These are phyloP conservation scores for Aegilops speltoides DNA, from an alignment of 176 grass and related monocot genomes.

Conservation along the genomic window DNA sequence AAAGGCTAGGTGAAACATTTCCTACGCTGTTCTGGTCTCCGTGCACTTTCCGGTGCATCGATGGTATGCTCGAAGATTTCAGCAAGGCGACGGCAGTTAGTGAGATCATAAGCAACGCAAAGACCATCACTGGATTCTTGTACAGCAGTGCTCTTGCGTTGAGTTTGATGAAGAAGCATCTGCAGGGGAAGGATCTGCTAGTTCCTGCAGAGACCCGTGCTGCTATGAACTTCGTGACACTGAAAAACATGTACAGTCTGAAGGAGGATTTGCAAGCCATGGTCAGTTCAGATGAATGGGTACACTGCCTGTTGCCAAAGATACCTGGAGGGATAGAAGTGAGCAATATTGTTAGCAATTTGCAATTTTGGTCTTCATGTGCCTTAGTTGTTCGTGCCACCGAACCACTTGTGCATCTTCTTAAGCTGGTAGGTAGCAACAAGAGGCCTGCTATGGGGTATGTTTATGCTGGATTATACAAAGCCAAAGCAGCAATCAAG, in stretches of 20 bases:
- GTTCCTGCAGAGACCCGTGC: constrained; percentile 51
- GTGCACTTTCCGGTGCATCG: constrained; percentile 72
- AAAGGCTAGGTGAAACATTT: constrained; percentile 60
- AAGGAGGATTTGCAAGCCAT: constrained; percentile 68
- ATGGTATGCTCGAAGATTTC: constrained; percentile 88
- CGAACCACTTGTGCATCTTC: constrained; percentile 73
- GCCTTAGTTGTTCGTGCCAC: constrained; percentile 59
- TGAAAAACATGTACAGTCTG: constrained; percentile 72
- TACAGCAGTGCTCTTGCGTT: constrained; percentile 68
- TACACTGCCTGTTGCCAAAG: constrained; percentile 50
- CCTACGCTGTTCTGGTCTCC: constrained; percentile 93
- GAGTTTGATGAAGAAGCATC: constrained; percentile 74
- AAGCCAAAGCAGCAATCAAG: constrained; percentile 75
- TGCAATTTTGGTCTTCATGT: constrained; percentile 73
- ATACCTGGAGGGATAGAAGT: constrained; percentile 59
- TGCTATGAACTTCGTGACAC: constrained; percentile 80
- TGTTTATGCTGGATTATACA: constrained; percentile 73
- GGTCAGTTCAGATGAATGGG: constrained; percentile 76
- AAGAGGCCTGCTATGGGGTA: constrained; percentile 89
- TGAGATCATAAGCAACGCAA: constrained; percentile 76
- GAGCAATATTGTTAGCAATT: constrained; percentile 60
- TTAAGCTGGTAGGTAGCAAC: constrained; percentile 66
- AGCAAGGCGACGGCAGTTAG: constrained; percentile 54
- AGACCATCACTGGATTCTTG: constrained; percentile 75
- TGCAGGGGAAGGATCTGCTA: constrained; percentile 75